Conservation (phyloP, 164 flowering plant genomes). For the Magnolia changhungtana region DNA sequence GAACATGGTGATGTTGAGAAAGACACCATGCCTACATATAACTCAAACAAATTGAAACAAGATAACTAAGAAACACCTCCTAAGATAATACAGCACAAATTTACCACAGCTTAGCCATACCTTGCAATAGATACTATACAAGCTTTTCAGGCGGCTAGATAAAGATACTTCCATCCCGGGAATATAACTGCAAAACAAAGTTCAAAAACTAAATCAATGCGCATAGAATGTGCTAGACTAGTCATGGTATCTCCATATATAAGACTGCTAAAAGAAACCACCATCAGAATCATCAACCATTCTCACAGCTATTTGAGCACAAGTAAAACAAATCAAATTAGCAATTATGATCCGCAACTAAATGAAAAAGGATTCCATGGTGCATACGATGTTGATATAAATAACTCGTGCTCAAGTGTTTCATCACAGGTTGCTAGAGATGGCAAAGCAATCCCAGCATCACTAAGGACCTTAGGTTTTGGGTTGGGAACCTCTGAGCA, state of each 20-base stretch:
- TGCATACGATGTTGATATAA: constrained; percentile 83
- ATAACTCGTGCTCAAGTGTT: constrained; percentile 76
- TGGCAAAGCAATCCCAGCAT: constrained; percentile 82
- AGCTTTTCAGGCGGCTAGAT: constrained; percentile 88
- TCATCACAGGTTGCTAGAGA: constrained; percentile 82
- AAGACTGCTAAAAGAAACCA: too few relatives aligned
- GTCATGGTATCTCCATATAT: too few relatives aligned
- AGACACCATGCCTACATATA: neutral
- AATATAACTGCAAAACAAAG: constrained; percentile 62
- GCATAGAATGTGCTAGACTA: too few relatives aligned
- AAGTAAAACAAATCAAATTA: neutral
- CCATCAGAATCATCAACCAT: neutral
- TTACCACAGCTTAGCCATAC: constrained; percentile 27
- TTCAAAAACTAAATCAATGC: constrained; percentile 9
- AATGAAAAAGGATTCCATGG: neutral
- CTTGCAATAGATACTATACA: constrained; percentile 87
- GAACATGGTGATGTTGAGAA: neutral
- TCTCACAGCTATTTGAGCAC: neutral
- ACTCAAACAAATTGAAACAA: neutral
- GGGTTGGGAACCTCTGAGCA: constrained; percentile 26
- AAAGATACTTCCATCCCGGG: constrained; percentile 97
- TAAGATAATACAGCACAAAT: neutral
- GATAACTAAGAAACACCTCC: neutral
- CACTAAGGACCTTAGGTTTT: constrained; percentile 64
- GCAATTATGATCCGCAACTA: neutral